These are phyloP conservation scores for Lyophyllum atratum DNA, from an alignment of 768 basidiomycete genomes.

Conservation along the genomic window DNA sequence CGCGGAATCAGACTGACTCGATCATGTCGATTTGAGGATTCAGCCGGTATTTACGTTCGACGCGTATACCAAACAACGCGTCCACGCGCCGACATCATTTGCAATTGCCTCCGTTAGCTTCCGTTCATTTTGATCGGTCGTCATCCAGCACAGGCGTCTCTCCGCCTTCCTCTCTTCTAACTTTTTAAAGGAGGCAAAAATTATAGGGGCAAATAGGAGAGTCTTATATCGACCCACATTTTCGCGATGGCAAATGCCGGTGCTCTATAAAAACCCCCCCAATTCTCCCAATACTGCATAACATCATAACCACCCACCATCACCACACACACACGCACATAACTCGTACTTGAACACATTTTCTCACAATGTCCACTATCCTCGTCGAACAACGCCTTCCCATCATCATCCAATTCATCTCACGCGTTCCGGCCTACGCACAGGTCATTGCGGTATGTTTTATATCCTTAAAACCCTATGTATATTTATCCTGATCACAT, in stretches of 20 bases:
- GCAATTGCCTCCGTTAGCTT: not conserved
- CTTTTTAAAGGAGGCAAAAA: no score
- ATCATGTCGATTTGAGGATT: not conserved
- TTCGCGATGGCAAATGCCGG: not conserved
- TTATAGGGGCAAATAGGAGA: no score
- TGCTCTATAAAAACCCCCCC: not conserved
- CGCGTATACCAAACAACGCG: not conserved
- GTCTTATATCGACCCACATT: not conserved
- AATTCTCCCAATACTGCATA: not conserved
- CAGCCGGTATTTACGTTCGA: not conserved
- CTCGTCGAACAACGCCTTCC: not conserved
- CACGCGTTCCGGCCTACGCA: not conserved
- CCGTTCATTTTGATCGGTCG: no score
- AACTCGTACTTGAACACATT: not conserved
- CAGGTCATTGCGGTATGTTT: conserved; percentile 1
- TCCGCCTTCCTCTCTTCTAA: no score
- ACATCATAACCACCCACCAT: not conserved
- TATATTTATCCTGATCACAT: not conserved
- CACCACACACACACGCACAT: not conserved
- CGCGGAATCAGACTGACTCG: no score
- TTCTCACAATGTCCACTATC: not conserved
- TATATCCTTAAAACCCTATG: not conserved
- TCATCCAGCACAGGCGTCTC: no score
- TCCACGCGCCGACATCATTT: not conserved
- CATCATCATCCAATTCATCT: not conserved